Evolutionary conservation across 345 rosid species (phyloP).

Genomic region (Camelina laxa): DNA sequence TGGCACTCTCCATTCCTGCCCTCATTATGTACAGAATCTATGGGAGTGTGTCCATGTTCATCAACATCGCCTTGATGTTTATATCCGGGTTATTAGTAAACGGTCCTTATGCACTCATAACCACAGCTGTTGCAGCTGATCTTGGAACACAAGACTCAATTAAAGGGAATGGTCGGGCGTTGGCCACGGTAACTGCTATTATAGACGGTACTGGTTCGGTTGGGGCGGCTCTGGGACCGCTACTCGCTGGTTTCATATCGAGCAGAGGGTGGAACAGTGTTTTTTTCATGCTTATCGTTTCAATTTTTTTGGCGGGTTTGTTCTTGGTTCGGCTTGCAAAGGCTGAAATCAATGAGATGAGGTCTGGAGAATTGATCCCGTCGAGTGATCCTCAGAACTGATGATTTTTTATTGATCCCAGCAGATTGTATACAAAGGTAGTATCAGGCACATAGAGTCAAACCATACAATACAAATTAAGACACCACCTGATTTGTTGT

Average conservation of each 20-base stretch:
- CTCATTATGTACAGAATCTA: constrained; percentile 66
- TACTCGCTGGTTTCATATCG: constrained; percentile 85
- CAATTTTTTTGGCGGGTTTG: constrained; percentile 60
- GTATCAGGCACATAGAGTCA: constrained; percentile 19
- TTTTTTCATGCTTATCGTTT: constrained; percentile 67
- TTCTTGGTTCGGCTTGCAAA: constrained; percentile 67
- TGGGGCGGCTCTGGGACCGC: constrained; percentile 91
- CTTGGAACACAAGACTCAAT: constrained; percentile 83
- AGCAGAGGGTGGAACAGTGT: constrained; percentile 88
- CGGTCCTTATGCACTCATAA: constrained; percentile 86
- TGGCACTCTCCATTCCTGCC: constrained; percentile 74
- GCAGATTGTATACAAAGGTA: constrained; percentile 35
- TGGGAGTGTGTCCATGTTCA: constrained; percentile 67
- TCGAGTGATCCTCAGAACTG: constrained; percentile 4
- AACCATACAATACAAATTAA: constrained; percentile 39
- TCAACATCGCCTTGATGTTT: constrained; percentile 71
- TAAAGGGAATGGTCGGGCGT: constrained; percentile 79
- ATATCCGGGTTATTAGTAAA: constrained; percentile 80
- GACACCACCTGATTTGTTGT: constrained; percentile 16
- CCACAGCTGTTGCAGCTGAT: constrained; percentile 95
- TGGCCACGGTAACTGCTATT: constrained; percentile 91
- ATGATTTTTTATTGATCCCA: constrained; percentile 40
- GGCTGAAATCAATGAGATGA: constrained; percentile 53
- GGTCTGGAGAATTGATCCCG: constrained; percentile 11
- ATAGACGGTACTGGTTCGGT: constrained; percentile 96